phyloP scores from a whole-genome alignment of 2,329 filamentous ascomycete species.

The Fusarium sp. region DNA sequence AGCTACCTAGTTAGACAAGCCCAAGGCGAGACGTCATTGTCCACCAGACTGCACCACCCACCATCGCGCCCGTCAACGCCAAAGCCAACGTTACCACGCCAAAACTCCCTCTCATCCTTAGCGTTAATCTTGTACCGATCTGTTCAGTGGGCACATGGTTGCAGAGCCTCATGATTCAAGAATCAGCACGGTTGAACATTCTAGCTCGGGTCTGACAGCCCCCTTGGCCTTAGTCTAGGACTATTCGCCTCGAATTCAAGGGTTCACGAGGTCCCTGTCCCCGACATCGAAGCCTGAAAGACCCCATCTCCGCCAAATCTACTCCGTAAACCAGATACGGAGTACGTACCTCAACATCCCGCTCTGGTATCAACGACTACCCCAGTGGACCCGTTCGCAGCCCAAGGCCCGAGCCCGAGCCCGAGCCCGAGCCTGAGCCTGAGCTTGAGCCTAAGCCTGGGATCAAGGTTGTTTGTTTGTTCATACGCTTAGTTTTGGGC shows the following conservation, averaged over 20 bases:
- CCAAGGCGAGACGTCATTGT: constrained; percentile 36
- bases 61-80: constrained; percentile 1
- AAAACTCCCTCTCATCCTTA: not conserved
- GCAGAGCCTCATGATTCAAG: constrained; percentile 40
- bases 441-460: constrained; percentile 5
- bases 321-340: not conserved
- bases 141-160: constrained; percentile 4
- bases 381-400: constrained; percentile 26
- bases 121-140: constrained; percentile 1
- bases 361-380: not conserved
- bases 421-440: not conserved
- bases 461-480: constrained; percentile 17
- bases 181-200: constrained; percentile 13
- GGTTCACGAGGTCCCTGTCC: constrained; percentile 29
- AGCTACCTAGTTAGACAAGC: not conserved
- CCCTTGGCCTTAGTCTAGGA: constrained; percentile 6
- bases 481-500: constrained; percentile 18
- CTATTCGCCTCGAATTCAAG: constrained; percentile 18
- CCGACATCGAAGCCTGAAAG: constrained; percentile 22
- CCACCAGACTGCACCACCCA: constrained; percentile 12
- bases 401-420: constrained; percentile 10
- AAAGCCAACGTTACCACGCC: constrained; percentile 21
- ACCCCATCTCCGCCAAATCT: constrained; percentile 17
- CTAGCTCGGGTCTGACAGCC: constrained; percentile 21
- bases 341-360: not conserved